Evolutionary conservation across 768 basidiomycete species (phyloP).

Genomic region (Xerocomellus intermedius): DNA sequence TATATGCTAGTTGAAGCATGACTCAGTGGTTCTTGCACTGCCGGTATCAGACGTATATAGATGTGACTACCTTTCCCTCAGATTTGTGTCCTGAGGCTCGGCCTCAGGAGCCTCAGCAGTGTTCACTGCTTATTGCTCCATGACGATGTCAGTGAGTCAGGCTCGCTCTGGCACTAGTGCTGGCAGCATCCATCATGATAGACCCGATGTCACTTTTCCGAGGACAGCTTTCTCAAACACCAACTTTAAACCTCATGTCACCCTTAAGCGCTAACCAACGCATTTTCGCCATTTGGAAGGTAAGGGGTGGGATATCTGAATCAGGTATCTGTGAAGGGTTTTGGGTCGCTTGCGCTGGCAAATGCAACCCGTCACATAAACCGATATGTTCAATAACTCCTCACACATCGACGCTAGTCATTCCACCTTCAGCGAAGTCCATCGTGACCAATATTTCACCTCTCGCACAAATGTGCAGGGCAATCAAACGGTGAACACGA

Average conservation of each 20-base stretch:
- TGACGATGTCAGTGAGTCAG: no score
- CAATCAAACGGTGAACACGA: slow-evolving; percentile 12
- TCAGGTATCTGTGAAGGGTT: not conserved
- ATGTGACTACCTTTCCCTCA: no score
- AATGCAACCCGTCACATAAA: not conserved
- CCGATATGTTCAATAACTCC: slow-evolving; percentile 18
- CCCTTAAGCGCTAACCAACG: not conserved
- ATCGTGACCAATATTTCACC: slow-evolving; percentile 11
- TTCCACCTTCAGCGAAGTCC: slow-evolving; percentile 20
- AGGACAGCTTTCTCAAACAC: no score
- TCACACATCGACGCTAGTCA: slow-evolving; percentile 14
- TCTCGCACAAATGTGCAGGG: slow-evolving; percentile 7
- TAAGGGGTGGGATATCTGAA: not conserved
- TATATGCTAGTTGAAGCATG: no score
- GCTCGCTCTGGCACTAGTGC: no score
- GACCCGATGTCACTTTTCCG: no score
- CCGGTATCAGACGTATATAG: no score
- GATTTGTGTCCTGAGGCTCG: no score
- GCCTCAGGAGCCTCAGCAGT: no score
- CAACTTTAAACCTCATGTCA: not conserved
- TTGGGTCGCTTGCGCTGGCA: not conserved
- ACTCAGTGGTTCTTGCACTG: no score
- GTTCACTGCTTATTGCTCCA: no score
- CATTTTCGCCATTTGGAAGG: not conserved
- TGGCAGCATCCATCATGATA: no score